Evolutionary conservation across 1,284 basidiomycete species (phyloP).

Genomic region (Pisolithus thermaeus): DNA sequence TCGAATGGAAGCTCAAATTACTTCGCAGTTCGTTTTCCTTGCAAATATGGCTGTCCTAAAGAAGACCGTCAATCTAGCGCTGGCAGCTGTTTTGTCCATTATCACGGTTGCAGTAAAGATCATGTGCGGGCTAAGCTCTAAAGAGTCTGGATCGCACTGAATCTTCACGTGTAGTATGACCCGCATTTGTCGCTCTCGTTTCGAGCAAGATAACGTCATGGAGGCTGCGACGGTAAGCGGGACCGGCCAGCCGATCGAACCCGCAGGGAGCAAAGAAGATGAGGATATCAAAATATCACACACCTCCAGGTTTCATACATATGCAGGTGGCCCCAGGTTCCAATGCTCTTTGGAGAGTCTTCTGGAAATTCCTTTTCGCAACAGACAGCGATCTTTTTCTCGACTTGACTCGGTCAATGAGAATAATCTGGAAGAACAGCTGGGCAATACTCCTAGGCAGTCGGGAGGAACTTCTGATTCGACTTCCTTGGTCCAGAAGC

Average conservation of each 20-base stretch:
- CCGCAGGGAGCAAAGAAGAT: neutral
- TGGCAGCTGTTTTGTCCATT: constrained; percentile 66
- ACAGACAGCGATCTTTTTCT: constrained; percentile 28
- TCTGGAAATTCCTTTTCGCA: constrained; percentile 47
- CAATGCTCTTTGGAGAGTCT: constrained; percentile 35
- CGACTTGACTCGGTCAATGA: constrained; percentile 25
- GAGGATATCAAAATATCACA: constrained; percentile 13
- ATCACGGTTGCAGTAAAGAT: constrained; percentile 73
- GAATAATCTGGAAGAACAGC: neutral
- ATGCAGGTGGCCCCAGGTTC: constrained; percentile 42
- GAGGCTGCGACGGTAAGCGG: constrained; percentile 42
- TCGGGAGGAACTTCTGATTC: neutral
- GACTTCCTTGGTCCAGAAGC: constrained; percentile 48
- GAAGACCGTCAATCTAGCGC: constrained; percentile 56
- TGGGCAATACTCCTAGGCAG: neutral
- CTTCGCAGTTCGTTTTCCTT: constrained; percentile 47
- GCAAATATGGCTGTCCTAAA: constrained; percentile 78
- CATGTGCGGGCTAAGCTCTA: constrained; percentile 40
- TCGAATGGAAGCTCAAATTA: too few species aligned
- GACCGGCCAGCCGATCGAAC: constrained; percentile 2
- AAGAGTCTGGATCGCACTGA: neutral
- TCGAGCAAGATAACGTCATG: constrained; percentile 49
- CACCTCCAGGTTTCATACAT: constrained; percentile 33
- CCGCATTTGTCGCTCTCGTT: constrained; percentile 60
- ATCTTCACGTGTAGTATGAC: constrained; percentile 49